Conservation (phyloP, 164 flowering plant genomes). For the Berberis thunbergii region DNA sequence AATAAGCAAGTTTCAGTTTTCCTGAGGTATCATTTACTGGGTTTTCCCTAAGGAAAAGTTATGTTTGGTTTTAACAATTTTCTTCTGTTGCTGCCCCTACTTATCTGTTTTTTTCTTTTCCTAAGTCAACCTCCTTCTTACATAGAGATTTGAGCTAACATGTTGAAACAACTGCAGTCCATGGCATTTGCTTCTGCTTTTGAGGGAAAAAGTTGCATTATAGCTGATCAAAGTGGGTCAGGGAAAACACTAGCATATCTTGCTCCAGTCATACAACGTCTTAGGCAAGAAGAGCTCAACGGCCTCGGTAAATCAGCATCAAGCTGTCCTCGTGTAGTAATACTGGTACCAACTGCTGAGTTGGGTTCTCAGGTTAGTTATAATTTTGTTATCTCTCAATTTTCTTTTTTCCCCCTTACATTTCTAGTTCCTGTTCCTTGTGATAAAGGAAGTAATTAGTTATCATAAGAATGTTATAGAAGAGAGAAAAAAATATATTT, state of each 20-base stretch:
- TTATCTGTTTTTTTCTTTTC: not conserved
- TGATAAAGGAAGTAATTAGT: too few relatives aligned
- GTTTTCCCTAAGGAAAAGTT: not conserved
- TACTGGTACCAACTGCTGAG: conserved; percentile 93
- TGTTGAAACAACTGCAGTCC: conserved; percentile 45
- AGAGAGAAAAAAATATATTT: too few relatives aligned
- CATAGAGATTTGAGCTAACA: not conserved
- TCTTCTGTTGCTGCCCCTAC: not conserved
- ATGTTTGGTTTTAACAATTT: not conserved
- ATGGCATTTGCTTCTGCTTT: conserved; percentile 62
- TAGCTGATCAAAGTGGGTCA: conserved; percentile 98
- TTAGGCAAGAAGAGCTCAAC: conserved; percentile 79
- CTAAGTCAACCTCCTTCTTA: not conserved
- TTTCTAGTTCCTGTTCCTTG: too few relatives aligned
- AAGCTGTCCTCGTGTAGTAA: conserved; percentile 57
- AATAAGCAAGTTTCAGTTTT: too few relatives aligned
- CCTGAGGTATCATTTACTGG: too few relatives aligned
- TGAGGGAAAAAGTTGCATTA: conserved; percentile 69
- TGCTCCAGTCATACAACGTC: conserved; percentile 68
- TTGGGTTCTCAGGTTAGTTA: conserved; percentile 83
- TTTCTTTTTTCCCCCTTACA: not conserved
- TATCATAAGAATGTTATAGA: too few relatives aligned
- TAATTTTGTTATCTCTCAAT: not conserved
- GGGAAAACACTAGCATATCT: conserved; percentile 97
- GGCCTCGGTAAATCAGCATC: conserved; percentile 61